These are phyloP conservation scores for Lactifluus subvellereus DNA, from an alignment of 768 basidiomycete genomes.

Conservation along the genomic window DNA sequence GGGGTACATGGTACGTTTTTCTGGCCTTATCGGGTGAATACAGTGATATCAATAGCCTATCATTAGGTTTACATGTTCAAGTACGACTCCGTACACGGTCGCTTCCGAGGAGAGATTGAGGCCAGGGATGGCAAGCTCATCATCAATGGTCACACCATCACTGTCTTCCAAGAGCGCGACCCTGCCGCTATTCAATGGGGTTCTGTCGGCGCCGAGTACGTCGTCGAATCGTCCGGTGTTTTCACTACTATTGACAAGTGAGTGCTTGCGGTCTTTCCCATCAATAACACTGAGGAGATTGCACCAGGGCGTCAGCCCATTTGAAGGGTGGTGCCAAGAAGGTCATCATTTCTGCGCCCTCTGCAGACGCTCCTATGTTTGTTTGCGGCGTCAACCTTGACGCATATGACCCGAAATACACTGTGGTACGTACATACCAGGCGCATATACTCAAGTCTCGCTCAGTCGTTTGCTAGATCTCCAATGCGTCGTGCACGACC, in stretches of 20 bases:
- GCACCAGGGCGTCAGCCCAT: constrained; percentile 72
- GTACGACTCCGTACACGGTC: constrained; percentile 89
- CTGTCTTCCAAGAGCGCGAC: constrained; percentile 80
- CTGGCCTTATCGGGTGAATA: background rate
- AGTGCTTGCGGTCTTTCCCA: constrained; percentile 5
- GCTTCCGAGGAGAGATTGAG: constrained; percentile 82
- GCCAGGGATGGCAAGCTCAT: constrained; percentile 84
- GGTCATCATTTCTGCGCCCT: constrained; percentile 98
- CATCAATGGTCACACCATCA: constrained; percentile 73
- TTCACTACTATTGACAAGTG: constrained; percentile 95
- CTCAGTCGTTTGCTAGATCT: constrained; percentile 51
- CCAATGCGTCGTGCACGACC: constrained; percentile 99
- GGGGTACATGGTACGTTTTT: constrained; percentile 78
- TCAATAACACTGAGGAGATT: background rate
- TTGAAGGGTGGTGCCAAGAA: constrained; percentile 99
- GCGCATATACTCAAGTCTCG: background rate
- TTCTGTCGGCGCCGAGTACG: constrained; percentile 76
- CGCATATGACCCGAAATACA: constrained; percentile 80
- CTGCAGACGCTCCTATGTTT: constrained; percentile 94
- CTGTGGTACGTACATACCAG: constrained; percentile 53
- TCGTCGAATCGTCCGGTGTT: constrained; percentile 97
- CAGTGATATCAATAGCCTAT: background rate
- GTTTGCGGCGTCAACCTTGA: constrained; percentile 96
- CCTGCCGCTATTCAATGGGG: constrained; percentile 84
- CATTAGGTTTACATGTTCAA: constrained; percentile 96